Percentiles rank a stretch among this genome's conserved stretches.
Evolutionary conservation across 2,329 filamentous ascomycete genomes (phyloP).

Genomic region (Monosporascus sp.): DNA sequence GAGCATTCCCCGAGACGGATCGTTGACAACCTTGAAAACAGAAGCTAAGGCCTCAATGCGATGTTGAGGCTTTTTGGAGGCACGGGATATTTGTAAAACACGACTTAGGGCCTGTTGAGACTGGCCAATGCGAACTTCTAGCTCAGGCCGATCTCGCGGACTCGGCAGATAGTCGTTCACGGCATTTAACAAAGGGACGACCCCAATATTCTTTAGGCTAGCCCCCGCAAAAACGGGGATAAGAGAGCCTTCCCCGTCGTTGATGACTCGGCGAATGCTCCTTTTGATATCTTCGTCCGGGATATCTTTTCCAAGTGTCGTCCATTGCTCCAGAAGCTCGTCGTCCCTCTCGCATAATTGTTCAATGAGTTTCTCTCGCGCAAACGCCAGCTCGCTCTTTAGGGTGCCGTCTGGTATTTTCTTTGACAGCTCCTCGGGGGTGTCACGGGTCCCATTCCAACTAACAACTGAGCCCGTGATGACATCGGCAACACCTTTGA

Average conservation of each 20-base stretch:
- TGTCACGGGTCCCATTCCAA: slow-evolving; percentile 52
- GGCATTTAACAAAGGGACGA: slow-evolving; percentile 85
- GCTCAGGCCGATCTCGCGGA: slow-evolving; percentile 73
- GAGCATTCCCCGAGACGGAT: slow-evolving; percentile 77
- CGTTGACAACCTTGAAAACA: slow-evolving; percentile 93
- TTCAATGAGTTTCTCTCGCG: slow-evolving; percentile 75
- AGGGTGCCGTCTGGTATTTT: slow-evolving; percentile 46
- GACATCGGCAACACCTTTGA: slow-evolving; percentile 81
- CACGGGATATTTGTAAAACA: slow-evolving; percentile 29
- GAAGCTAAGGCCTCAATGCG: slow-evolving; percentile 50
- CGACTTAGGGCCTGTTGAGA: slow-evolving; percentile 42
- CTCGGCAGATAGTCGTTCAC: slow-evolving; percentile 83
- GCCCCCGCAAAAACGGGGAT: slow-evolving; percentile 88
- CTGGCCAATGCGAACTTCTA: slow-evolving; percentile 66
- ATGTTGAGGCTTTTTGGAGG: slow-evolving; percentile 32
- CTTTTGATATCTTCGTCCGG: slow-evolving; percentile 61
- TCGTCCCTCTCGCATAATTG: slow-evolving; percentile 86
- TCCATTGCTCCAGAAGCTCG: slow-evolving; percentile 74
- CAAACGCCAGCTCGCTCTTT: slow-evolving; percentile 66
- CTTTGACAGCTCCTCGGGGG: slow-evolving; percentile 38
- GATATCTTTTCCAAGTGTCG: slow-evolving; percentile 73
- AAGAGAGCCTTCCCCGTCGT: slow-evolving; percentile 62
- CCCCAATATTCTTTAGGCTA: slow-evolving; percentile 89
- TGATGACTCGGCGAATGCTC: slow-evolving; percentile 69
- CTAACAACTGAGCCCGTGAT: slow-evolving; percentile 69